Evolutionary conservation across 2,329 filamentous ascomycete species (phyloP), one percentile per base, ranked within the genome.

Genomic region (Epicoccum nigrum): DNA sequence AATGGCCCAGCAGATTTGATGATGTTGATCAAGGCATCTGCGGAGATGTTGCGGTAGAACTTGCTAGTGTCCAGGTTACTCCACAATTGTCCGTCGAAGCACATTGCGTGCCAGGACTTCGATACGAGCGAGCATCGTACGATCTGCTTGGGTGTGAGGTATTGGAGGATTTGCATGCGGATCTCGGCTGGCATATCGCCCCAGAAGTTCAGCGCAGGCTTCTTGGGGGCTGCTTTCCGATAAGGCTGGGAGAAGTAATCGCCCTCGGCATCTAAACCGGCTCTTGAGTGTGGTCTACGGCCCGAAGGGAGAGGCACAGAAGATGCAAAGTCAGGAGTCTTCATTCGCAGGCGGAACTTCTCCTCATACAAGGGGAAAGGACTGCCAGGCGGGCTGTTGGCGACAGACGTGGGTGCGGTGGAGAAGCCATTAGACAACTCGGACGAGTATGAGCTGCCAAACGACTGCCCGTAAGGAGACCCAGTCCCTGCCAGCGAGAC

Each of bases 11-110:
- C 91, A 3, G 86, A 82, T 1, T 86, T 84, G 66, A 97, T 92
- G 55, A 97, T 92, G 65, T 88, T 91, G 48, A 92, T 85, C 39
- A 99, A 77, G 0, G 90, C 89, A 57, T 90, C 86, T 17, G 89
- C 89, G 0, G 93, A 88, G 58, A 97, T 97, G 44, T 92, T 84
- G 58, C 83, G 84, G 69, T 97, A 97, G 73, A 93, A 97, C 41
- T 89, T 86, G 7, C 91, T 87, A 2, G 90, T 77, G 45, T 97
- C 92, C 40, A 97, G 82, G 33, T 83, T 85, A 3, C 86, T 86
- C 94, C 94, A 99, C 13, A 97, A 77, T 75, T 99, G 94, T 2
- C 94, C 94, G 71, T 99, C 93, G 64, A 93, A 96, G 75, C 93
- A 97, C 74, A 90, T 86, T 39, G 82, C 81, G 71, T 96, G 80